phyloP scores from a whole-genome alignment of 2,329 filamentous ascomycete species.

The Exophiala oligosperma region DNA sequence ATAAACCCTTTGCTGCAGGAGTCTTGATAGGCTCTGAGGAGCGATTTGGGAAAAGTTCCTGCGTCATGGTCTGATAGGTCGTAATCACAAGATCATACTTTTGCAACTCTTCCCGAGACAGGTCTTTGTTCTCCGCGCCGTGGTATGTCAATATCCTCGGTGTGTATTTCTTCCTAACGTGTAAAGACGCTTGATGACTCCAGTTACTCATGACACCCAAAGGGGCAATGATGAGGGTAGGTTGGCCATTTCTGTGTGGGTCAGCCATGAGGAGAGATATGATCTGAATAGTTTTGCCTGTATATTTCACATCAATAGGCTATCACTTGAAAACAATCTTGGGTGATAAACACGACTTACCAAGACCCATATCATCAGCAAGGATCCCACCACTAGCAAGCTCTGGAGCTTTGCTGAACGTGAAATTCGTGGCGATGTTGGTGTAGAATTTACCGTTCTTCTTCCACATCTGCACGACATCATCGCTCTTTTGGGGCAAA shows the following conservation, averaged over 20 bases:
- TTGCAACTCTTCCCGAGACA: slow-evolving; percentile 56
- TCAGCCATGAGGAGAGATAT: slow-evolving; percentile 74
- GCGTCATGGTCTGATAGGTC: slow-evolving; percentile 74
- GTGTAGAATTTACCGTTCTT: slow-evolving; percentile 53
- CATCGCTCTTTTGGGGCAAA: slow-evolving; percentile 61
- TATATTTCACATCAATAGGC: neutral
- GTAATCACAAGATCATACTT: slow-evolving; percentile 77
- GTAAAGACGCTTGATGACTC: slow-evolving; percentile 73
- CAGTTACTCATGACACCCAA: slow-evolving; percentile 90
- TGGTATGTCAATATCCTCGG: slow-evolving; percentile 75
- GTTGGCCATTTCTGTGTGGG: slow-evolving; percentile 30
- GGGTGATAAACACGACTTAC: slow-evolving; percentile 54
- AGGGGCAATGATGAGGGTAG: slow-evolving; percentile 77
- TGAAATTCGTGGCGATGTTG: slow-evolving; percentile 72
- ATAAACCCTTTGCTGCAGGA: slow-evolving; percentile 52
- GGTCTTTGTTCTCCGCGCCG: slow-evolving; percentile 59
- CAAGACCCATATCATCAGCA: slow-evolving; percentile 89
- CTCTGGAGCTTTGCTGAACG: slow-evolving; percentile 56
- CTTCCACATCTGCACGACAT: slow-evolving; percentile 78
- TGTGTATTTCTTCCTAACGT: slow-evolving; percentile 63
- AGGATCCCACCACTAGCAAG: slow-evolving; percentile 80
- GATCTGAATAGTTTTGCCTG: slow-evolving; percentile 66
- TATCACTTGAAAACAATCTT: neutral
- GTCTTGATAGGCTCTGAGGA: slow-evolving; percentile 45
- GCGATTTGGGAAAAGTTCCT: slow-evolving; percentile 58